These are phyloP conservation scores for Erythrobasidium yunnanense DNA, from an alignment of 768 basidiomycete genomes.

Conservation along the genomic window DNA sequence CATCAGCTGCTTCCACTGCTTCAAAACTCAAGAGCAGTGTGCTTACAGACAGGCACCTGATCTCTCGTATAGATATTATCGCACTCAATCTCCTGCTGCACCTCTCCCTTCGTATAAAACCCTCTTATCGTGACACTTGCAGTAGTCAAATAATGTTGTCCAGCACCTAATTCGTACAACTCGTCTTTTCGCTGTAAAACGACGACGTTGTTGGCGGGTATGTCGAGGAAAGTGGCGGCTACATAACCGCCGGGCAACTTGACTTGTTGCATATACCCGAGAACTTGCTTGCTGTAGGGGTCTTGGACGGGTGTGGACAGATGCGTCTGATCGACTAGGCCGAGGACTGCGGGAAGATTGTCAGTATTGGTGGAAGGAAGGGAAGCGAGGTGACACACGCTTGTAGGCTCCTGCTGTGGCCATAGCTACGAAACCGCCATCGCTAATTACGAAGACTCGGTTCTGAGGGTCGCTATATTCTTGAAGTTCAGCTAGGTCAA, in stretches of 20 bases:
- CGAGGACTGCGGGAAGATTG: slow-evolving; percentile 47
- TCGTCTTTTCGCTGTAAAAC: slow-evolving; percentile 73
- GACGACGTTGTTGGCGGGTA: slow-evolving; percentile 77
- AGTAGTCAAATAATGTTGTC: slow-evolving; percentile 73
- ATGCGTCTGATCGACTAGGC: slow-evolving; percentile 75
- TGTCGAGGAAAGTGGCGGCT: slow-evolving; percentile 39
- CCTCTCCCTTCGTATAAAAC: slow-evolving; percentile 68
- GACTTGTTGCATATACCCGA: slow-evolving; percentile 24
- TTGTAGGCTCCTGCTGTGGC: slow-evolving; percentile 17
- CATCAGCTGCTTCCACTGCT: neutral
- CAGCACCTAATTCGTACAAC: slow-evolving; percentile 63
- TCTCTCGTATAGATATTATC: slow-evolving; percentile 18
- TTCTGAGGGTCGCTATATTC: slow-evolving; percentile 44
- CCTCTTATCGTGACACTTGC: slow-evolving; percentile 54
- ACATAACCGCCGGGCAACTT: neutral
- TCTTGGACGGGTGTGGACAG: slow-evolving; percentile 49
- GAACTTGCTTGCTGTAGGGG: neutral
- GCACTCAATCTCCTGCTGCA: slow-evolving; percentile 45
- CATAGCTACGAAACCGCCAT: slow-evolving; percentile 23
- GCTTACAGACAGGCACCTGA: neutral
- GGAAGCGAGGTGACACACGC: too few species aligned
- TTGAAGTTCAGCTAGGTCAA: slow-evolving; percentile 7
- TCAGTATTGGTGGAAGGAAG: too few species aligned
- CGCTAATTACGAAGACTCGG: slow-evolving; percentile 58
- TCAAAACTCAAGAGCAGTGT: neutral